A percentile compares a stretch with the other conserved stretches of the same genome.
Evolutionary conservation across 2,329 filamentous ascomycete species (phyloP).

Genomic region (Monilinia vaccinii-corymbosi): DNA sequence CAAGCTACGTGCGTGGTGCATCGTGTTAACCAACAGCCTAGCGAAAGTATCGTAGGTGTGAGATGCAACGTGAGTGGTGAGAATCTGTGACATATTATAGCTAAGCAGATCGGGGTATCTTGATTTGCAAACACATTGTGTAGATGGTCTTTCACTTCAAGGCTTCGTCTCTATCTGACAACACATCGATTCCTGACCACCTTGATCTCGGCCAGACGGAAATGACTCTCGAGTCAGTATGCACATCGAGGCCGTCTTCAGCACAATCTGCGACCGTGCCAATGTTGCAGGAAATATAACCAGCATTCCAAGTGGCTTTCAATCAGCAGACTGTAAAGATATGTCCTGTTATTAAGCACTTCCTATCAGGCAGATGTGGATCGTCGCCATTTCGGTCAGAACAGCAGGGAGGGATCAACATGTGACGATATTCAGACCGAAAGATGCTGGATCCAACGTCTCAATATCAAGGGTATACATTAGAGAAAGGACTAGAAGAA

Average conservation of each 20-base stretch:
- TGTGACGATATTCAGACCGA: slow-evolving; percentile 11
- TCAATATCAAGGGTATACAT: slow-evolving; percentile 11
- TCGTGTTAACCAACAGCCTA: slow-evolving; percentile 11
- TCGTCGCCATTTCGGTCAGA: slow-evolving; percentile 1
- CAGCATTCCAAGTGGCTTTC: slow-evolving; percentile 18
- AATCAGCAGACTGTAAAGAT: slow-evolving; percentile 23
- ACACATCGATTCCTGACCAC: slow-evolving; percentile 21
- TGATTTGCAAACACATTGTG: slow-evolving; percentile 4
- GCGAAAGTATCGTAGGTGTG: slow-evolving; percentile 11
- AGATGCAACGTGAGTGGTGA: slow-evolving; percentile 19
- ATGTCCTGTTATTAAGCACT: slow-evolving; percentile 12
- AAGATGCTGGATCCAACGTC: slow-evolving; percentile 3
- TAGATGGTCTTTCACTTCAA: slow-evolving; percentile 15
- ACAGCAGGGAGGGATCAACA: slow-evolving; percentile 8
- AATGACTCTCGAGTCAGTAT: slow-evolving; percentile 2
- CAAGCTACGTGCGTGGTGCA: slow-evolving; percentile 11
- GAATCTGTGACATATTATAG: slow-evolving; percentile 7
- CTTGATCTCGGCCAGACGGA: slow-evolving; percentile 10
- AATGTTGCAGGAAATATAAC: slow-evolving; percentile 18
- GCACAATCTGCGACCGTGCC: slow-evolving; percentile 9
- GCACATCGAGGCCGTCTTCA: slow-evolving; percentile 7
- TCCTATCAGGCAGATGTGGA: slow-evolving; percentile 5
- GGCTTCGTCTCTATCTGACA: slow-evolving; percentile 22
- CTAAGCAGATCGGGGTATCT: slow-evolving; percentile 6
- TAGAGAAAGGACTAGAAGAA: slow-evolving; percentile 9